A percentile compares a stretch with the other conserved stretches of the same genome.
These are phyloP conservation scores for Hypoxylon fuscum DNA, from an alignment of 495 filamentous ascomycete species.

Conservation along the genomic window DNA sequence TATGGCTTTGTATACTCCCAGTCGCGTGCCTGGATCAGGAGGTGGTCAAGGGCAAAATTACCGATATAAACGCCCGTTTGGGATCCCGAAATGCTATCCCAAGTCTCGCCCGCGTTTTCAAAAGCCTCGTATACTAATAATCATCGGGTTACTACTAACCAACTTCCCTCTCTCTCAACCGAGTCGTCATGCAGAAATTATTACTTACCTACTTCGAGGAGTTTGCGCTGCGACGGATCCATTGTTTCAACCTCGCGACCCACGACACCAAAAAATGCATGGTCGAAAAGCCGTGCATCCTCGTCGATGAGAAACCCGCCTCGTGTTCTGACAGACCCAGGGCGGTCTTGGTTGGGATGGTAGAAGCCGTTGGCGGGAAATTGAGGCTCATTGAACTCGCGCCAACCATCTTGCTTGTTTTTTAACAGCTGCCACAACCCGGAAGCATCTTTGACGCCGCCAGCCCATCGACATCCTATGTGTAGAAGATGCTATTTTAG, in stretches of 20 bases:
- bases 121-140: constrained; percentile 69
- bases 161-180: too few species aligned
- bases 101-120: constrained; percentile 58
- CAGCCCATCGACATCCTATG: constrained; percentile 65
- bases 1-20: constrained; percentile 50
- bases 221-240: constrained; percentile 54
- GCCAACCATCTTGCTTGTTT: constrained; percentile 55
- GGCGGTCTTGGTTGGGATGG: constrained; percentile 60
- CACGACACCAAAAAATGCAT: constrained; percentile 67
- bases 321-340: constrained; percentile 43
- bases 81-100: constrained; percentile 50
- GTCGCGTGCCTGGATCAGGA: constrained; percentile 49
- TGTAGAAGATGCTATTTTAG: too few species aligned
- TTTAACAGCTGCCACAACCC: constrained; percentile 65
- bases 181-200: too few species aligned
- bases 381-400: constrained; percentile 67
- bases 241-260: constrained; percentile 56
- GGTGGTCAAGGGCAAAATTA: constrained; percentile 52
- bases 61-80: constrained; percentile 55
- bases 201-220: constrained; percentile 68
- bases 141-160: too few species aligned
- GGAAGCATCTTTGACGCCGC: constrained; percentile 54
- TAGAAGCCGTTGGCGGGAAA: constrained; percentile 71
- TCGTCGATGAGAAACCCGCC: constrained; percentile 54
- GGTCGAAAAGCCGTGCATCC: constrained; percentile 58